Evolutionary conservation across 352 stramenopile species (phyloP), one percentile per base, ranked within the genome.

Genomic region (Phytophthora hibernalis): DNA sequence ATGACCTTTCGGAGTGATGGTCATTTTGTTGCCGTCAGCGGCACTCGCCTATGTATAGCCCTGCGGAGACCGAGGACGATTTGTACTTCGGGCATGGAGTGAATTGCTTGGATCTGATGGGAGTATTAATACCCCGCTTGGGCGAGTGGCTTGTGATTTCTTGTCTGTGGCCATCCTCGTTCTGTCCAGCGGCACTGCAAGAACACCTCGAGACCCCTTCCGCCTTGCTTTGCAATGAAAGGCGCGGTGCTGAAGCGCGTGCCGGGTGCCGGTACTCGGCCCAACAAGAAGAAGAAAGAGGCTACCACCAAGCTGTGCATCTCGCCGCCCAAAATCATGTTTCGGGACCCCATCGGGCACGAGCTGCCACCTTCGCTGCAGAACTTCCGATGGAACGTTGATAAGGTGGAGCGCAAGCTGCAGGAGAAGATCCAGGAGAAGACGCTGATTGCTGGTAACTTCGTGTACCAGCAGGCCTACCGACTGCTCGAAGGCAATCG

Each of bases 381-480:
- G 40, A 87, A 82, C 31, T 92, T 92, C 62, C 83, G 83, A 15
- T 93, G 86, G 86, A 82, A 80, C 56, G 82, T 90, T 15, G 77
- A 91, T 67, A 92, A 95, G 48, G 85, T 93, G 37, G 83, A 93
- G 65, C 79, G 82, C 57, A 92, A 93, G 59, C 67, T 95, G 35
- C 86, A 92, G 68, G 85, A 92, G 54, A 95, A 93, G 54, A 93
- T 95, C 59, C 84, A 91, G 54, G 86, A 95, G 72, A 90, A 91
- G 64, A 95, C 84, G 65, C 80, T 91, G 53, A 90, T 95, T 48
- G 83, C 82, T 0, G 86, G 86, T 49, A 95, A 95, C 31, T 95
- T 93, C 54, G 83, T 93, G 16, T 95, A 93, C 58, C 86, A 95
- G 61, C 86, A 95, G 60, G 86, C 86, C n/a, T 95, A 91, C 60